phyloP scores from a whole-genome alignment of 1,139 yeast species.

The Suhomyces wounanorum region DNA sequence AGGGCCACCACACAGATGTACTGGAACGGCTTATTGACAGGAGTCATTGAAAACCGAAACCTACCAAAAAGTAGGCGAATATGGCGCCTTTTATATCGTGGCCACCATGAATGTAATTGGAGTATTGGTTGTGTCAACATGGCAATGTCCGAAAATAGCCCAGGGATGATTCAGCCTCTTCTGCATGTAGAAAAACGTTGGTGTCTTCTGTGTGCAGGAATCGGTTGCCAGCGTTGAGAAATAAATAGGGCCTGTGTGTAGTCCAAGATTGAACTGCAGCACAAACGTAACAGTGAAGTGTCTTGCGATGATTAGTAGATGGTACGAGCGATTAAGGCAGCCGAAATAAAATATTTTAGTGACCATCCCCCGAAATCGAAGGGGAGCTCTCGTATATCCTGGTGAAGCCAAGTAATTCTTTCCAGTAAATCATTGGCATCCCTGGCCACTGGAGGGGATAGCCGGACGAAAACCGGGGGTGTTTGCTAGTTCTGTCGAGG shows the following conservation, averaged over 20 bases:
- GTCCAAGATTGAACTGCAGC: not conserved
- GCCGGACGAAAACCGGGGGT: too few species aligned
- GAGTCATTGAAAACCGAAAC: not conserved
- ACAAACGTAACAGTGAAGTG: too few species aligned
- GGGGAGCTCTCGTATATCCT: too few species aligned
- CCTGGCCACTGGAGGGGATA: too few species aligned
- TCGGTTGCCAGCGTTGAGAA: not conserved
- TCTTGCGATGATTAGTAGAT: too few species aligned
- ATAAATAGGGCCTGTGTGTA: not conserved
- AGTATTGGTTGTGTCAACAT: not conserved
- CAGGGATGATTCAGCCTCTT: not conserved
- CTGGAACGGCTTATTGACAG: constrained; percentile 5
- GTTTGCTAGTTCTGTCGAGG: too few species aligned
- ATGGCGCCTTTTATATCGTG: not conserved
- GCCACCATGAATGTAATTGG: not conserved
- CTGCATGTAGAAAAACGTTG: not conserved
- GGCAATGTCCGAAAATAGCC: not conserved
- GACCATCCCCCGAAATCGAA: too few species aligned
- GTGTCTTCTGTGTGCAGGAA: not conserved
- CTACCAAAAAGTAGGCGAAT: not conserved
- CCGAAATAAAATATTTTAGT: too few species aligned
- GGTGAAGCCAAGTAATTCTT: too few species aligned
- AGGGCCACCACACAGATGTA: constrained; percentile 8
- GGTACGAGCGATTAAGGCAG: too few species aligned
- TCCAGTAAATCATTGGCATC: too few species aligned